phyloP scores from a whole-genome alignment of 257 asterid species.

The Ligustrum vulgare region DNA sequence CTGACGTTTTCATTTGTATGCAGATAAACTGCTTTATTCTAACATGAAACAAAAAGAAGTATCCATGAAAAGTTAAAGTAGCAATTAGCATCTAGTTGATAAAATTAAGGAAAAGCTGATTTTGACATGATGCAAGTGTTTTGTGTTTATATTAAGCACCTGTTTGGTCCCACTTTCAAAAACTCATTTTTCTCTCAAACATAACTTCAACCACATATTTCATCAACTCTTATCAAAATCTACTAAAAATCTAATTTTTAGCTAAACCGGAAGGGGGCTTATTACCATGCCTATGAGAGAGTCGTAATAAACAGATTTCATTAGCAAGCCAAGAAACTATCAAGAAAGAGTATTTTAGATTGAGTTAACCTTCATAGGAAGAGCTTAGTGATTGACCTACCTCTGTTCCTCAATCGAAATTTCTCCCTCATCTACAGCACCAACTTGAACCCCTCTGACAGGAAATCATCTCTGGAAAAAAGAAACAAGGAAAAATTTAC shows the following conservation, averaged over 20 bases:
- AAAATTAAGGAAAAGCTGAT: too few species aligned
- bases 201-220: too few species aligned
- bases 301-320: background rate
- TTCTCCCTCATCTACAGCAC: conserved; percentile 21
- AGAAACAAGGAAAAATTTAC: too few species aligned
- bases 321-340: background rate
- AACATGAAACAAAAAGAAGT: background rate
- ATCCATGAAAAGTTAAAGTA: background rate
- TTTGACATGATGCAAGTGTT: too few species aligned
- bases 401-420: background rate
- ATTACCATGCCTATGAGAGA: background rate
- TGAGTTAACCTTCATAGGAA: background rate
- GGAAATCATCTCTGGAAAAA: conserved; percentile 13
- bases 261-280: too few species aligned
- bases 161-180: too few species aligned
- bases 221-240: too few species aligned
- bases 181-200: too few species aligned
- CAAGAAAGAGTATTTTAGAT: background rate
- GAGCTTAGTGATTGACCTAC: background rate
- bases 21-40: background rate
- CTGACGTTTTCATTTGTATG: background rate
- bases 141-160: too few species aligned
- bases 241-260: too few species aligned
- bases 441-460: conserved; percentile 45
- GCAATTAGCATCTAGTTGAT: too few species aligned